A percentile compares a stretch with the other conserved stretches of the same genome.
Conservation (phyloP, 1,284 basidiomycete species). For the Erythrobasidium hasegawianum region DNA sequence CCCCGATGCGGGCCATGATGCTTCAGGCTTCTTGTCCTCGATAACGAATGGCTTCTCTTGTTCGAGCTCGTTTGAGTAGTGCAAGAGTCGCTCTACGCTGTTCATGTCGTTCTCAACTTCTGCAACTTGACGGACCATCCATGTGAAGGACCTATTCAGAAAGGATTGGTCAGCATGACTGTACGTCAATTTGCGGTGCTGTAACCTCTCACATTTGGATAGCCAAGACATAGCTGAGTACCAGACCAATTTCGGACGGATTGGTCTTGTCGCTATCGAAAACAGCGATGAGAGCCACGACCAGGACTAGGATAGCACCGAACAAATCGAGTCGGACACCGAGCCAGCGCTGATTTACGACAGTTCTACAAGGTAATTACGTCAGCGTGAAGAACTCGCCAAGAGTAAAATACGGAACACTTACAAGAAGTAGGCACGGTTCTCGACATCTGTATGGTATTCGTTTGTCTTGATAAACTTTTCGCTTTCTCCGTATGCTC, state of each 20-base stretch:
- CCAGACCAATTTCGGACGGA: slow-evolving; percentile 71
- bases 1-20: slow-evolving; percentile 62
- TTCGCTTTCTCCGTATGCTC: slow-evolving; percentile 60
- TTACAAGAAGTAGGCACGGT: slow-evolving; percentile 83
- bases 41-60: slow-evolving; percentile 73
- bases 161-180: slow-evolving; percentile 46
- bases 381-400: not conserved
- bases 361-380: not conserved
- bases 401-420: slow-evolving; percentile 49
- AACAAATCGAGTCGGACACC: slow-evolving; percentile 81
- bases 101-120: slow-evolving; percentile 74
- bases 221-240: slow-evolving; percentile 72
- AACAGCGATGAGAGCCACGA: slow-evolving; percentile 72
- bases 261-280: slow-evolving; percentile 60
- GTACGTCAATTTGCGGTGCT: slow-evolving; percentile 30
- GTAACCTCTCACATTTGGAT: slow-evolving; percentile 50
- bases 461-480: slow-evolving; percentile 73
- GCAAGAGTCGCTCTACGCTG: slow-evolving; percentile 50
- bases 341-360: slow-evolving; percentile 74
- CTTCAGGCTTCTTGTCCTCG: slow-evolving; percentile 57
- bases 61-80: slow-evolving; percentile 71
- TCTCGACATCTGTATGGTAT: slow-evolving; percentile 76
- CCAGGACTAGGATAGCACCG: slow-evolving; percentile 70
- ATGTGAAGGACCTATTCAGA: slow-evolving; percentile 60
- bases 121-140: slow-evolving; percentile 52